A percentile compares a stretch with the other conserved stretches of the same genome.
Conservation (phyloP, 1,284 basidiomycete genomes). For the Lentinus polychrous region DNA sequence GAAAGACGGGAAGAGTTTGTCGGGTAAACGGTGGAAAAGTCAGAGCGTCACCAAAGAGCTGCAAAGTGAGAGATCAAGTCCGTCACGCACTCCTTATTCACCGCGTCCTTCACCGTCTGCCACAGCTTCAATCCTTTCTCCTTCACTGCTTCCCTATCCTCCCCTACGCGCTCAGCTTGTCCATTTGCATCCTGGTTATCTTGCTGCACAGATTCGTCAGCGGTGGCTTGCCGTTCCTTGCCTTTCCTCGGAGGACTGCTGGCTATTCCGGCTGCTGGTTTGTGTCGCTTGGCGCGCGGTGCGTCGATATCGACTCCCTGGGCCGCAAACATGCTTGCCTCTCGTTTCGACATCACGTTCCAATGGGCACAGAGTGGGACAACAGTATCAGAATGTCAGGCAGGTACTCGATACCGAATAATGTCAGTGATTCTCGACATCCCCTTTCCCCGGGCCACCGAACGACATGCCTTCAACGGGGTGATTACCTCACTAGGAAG, state of each 20-base stretch:
- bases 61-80: constrained; percentile 14
- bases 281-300: constrained; percentile 65
- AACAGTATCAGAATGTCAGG: no score
- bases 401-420: no score
- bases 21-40: constrained; percentile 12
- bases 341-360: constrained; percentile 56
- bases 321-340: constrained; percentile 42
- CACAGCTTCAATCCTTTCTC: constrained; percentile 62
- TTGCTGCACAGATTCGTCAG: background rate
- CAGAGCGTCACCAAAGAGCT: constrained; percentile 25
- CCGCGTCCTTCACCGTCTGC: constrained; percentile 71
- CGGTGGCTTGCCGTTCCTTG: constrained; percentile 19
- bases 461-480: background rate
- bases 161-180: constrained; percentile 15
- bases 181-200: constrained; percentile 14
- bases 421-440: no score
- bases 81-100: constrained; percentile 74
- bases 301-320: constrained; percentile 48
- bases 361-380: no score
- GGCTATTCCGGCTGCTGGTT: constrained; percentile 33
- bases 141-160: constrained; percentile 37
- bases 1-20: constrained; percentile 26
- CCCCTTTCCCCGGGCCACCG: background rate
- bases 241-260: constrained; percentile 18
- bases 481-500: background rate